Percentiles rank a stretch among this genome's conserved stretches.
Conservation (phyloP, 495 filamentous ascomycete genomes). For the Clohesyomyces aquaticus region DNA sequence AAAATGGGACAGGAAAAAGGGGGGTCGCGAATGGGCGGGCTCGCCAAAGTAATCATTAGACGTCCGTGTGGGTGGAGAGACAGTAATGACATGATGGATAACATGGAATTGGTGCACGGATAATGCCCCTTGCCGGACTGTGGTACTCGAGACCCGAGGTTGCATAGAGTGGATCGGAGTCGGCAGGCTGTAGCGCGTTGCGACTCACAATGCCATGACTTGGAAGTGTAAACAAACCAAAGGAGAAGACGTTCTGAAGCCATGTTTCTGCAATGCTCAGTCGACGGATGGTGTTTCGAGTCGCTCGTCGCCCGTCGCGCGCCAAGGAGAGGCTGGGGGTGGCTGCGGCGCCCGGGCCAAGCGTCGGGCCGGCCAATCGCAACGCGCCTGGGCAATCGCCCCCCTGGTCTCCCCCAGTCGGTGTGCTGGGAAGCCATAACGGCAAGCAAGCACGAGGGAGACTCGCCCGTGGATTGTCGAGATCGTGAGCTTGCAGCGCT, state of each 20-base stretch:
- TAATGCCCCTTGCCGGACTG: too few species aligned
- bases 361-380: too few species aligned
- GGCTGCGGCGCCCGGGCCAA: not conserved
- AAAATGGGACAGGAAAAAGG: constrained; percentile 15
- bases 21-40: constrained; percentile 1
- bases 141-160: not conserved
- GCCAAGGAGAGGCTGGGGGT: not conserved
- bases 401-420: not conserved
- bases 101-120: not conserved
- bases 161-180: not conserved
- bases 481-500: not conserved
- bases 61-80: not conserved
- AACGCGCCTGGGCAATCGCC: too few species aligned
- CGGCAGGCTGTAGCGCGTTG: too few species aligned
- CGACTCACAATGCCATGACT: too few species aligned
- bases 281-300: not conserved
- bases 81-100: not conserved
- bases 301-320: too few species aligned
- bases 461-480: not conserved
- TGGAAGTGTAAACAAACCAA: too few species aligned
- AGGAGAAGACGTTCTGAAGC: not conserved
- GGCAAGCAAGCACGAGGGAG: not conserved
- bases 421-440: not conserved
- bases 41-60: constrained; percentile 4
- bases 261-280: not conserved